phyloP scores from a whole-genome alignment of 225 moss, liverwort and hornwort species.

The Takakia lepidozioides region DNA sequence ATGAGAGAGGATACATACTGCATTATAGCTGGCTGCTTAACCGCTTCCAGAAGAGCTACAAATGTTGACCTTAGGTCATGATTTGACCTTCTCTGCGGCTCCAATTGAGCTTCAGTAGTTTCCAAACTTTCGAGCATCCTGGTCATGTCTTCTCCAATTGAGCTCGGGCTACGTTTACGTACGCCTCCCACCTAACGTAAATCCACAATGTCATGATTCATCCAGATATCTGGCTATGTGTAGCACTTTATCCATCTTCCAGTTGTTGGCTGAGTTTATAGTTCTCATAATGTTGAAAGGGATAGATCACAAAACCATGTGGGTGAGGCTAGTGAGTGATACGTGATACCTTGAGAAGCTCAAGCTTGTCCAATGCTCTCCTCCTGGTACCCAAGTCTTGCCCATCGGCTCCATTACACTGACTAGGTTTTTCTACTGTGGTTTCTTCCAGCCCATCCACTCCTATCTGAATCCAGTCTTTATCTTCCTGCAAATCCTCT shows the following conservation, averaged over 20 bases:
- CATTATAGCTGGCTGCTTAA: constrained; percentile 15
- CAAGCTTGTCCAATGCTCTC: constrained; percentile 1
- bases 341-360: constrained; percentile 30
- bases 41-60: constrained; percentile 4
- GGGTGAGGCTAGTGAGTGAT: no score
- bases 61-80: constrained; percentile 10
- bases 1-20: constrained; percentile 12
- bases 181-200: constrained; percentile 19
- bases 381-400: constrained; percentile 2
- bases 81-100: background rate
- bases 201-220: no score
- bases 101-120: background rate
- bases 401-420: background rate
- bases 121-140: no score
- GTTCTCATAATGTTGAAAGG: no score
- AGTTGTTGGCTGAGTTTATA: no score
- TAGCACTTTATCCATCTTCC: no score
- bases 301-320: no score
- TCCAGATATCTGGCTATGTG: no score
- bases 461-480: constrained; percentile 30
- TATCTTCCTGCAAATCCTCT: constrained; percentile 10
- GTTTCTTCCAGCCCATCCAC: constrained; percentile 12
- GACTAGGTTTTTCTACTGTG: background rate
- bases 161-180: background rate
- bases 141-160: background rate